These are phyloP conservation scores for Fusarium odoratissimum DNA, from an alignment of 2,329 filamentous ascomycete species.

Conservation along the genomic window DNA sequence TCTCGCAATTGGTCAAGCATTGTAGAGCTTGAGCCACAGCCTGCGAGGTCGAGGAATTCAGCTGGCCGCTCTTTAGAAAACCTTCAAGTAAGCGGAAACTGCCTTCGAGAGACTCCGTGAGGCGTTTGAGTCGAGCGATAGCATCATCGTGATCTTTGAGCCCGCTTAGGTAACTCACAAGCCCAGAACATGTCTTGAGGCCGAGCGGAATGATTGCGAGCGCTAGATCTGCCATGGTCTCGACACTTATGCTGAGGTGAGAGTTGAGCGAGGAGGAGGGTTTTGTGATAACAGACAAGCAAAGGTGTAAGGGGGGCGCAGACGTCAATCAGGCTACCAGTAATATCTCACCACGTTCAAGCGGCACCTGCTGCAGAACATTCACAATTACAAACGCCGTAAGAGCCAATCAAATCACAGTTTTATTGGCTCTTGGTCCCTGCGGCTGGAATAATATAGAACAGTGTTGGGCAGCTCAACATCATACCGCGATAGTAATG, in stretches of 20 bases:
- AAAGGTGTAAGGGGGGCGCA: accelerated
- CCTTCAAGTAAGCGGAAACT: neutral
- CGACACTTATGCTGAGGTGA: no score
- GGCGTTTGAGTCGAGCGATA: neutral
- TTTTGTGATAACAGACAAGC: neutral
- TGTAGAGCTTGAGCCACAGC: neutral
- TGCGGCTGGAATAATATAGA: neutral
- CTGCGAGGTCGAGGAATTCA: neutral
- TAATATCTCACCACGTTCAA: neutral
- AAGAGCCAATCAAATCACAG: no score
- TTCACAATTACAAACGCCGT: neutral
- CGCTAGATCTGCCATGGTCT: neutral
- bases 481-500: neutral
- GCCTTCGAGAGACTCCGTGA: neutral
- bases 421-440: neutral
- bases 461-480: neutral
- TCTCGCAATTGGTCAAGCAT: neutral
- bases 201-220: neutral
- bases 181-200: neutral
- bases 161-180: neutral
- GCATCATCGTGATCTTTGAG: neutral
- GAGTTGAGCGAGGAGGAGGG: no score
- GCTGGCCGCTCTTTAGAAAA: neutral
- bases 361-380: neutral
- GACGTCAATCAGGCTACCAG: neutral